A percentile compares a stretch with the other conserved stretches of the same genome.
Conservation (phyloP, 345 rosid species). For the Lumnitzera littorea region DNA sequence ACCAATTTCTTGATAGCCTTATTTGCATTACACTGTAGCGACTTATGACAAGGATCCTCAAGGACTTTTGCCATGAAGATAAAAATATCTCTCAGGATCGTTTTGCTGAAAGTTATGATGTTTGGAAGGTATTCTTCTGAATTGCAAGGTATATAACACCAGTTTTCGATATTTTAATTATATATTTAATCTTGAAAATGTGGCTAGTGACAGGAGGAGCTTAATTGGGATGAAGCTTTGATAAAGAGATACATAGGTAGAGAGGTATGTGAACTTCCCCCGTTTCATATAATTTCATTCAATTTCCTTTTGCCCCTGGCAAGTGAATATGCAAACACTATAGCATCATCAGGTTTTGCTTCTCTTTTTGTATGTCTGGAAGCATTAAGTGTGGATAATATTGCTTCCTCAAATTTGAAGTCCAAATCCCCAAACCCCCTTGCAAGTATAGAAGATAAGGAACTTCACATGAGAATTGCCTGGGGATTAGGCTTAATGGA, state of each 20-base stretch:
- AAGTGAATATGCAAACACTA: not conserved
- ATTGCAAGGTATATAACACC: not conserved
- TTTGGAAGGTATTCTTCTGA: constrained; percentile 49
- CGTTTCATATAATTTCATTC: not conserved
- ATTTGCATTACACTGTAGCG: constrained; percentile 29
- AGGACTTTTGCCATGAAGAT: constrained; percentile 16
- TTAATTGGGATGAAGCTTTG: constrained; percentile 64
- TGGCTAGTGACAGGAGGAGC: constrained; percentile 63
- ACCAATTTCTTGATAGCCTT: too few relatives aligned
- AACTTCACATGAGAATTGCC: too few relatives aligned
- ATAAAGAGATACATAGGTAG: constrained; percentile 67
- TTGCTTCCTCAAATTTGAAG: too few relatives aligned
- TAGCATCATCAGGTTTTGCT: not conserved
- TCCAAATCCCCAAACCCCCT: too few relatives aligned
- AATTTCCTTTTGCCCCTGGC: not conserved
- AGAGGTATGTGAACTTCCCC: constrained; percentile 41
- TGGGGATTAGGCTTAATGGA: too few relatives aligned
- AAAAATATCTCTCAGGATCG: constrained; percentile 12
- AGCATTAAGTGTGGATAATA: too few relatives aligned
- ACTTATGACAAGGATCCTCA: constrained; percentile 45
- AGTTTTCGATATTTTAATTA: not conserved
- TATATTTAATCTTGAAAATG: constrained; percentile 6
- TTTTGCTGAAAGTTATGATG: constrained; percentile 21
- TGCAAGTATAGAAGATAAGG: too few relatives aligned
- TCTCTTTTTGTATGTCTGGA: too few relatives aligned